A percentile compares a stretch with the other conserved stretches of the same genome.
phyloP scores from a whole-genome alignment of 352 stramenopile genomes.

The Pythium pyrilobum region DNA sequence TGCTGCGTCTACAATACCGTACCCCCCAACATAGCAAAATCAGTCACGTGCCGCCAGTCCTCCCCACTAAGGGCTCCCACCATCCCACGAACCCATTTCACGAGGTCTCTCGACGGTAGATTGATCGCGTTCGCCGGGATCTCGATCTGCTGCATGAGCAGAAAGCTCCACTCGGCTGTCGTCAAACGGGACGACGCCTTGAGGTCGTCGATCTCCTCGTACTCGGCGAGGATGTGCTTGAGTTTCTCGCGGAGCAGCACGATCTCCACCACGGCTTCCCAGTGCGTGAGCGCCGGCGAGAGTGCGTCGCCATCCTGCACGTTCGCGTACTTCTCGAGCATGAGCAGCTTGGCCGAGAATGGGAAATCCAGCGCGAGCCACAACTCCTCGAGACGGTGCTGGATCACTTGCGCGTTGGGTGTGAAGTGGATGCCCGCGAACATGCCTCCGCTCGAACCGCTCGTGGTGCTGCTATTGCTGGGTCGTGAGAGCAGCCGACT shows the following conservation, averaged over 20 bases:
- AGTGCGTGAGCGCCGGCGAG: slow-evolving; percentile 31
- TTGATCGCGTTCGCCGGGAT: slow-evolving; percentile 11
- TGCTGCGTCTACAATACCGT: slow-evolving; percentile 24
- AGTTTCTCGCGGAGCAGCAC: slow-evolving; percentile 49
- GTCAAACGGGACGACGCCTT: slow-evolving; percentile 26
- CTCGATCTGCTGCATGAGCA: slow-evolving; percentile 33
- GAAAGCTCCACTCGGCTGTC: slow-evolving; percentile 29
- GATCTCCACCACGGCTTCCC: slow-evolving; percentile 35
- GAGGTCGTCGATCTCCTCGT: slow-evolving; percentile 28
- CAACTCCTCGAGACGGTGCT: slow-evolving; percentile 48
- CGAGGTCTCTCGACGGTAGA: slow-evolving; percentile 8
- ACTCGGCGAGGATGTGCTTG: slow-evolving; percentile 31
- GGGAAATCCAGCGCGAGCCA: slow-evolving; percentile 57
- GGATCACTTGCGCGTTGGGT: slow-evolving; percentile 38
- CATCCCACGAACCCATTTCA: slow-evolving; percentile 38
- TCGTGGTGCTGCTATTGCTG: slow-evolving; percentile 17
- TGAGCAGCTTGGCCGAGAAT: slow-evolving; percentile 50
- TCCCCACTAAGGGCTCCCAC: not conserved
- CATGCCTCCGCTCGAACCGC: slow-evolving; percentile 6
- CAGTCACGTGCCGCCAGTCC: not conserved
- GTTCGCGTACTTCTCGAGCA: slow-evolving; percentile 59
- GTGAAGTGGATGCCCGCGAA: slow-evolving; percentile 20
- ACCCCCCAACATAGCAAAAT: not conserved
- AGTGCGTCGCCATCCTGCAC: slow-evolving; percentile 43
- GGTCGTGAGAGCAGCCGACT: slow-evolving; percentile 9